Base-by-base conservation (phyloP, 2,329 filamentous ascomycete species). In the Diaporthe ampelina region DNA sequence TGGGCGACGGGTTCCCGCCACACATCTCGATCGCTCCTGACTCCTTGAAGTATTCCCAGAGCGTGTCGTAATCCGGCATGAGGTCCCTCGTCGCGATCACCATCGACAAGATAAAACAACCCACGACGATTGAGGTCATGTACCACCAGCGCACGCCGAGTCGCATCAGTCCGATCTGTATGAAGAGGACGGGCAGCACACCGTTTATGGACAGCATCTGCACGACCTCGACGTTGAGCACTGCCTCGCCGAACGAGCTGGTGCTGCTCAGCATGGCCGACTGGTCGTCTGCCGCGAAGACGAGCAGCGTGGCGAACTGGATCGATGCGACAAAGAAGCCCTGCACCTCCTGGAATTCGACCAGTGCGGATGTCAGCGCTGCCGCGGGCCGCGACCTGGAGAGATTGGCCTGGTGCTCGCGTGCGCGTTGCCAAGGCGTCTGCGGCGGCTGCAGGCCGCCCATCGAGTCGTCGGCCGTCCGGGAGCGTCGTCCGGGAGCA, bases 311-410 rank as follows among this genome's bases (percentile, higher is more conserved):
- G 17, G 78, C 78, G 32, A 79, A 48, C 54, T 80, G 77, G 29
- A 79, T 75, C 9, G 78, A 76, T 7, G 73, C 70, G 8, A 78
- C 74, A 69, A 80, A 78, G 57, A 77, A 80, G 13, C 75, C 73
- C 59, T 80, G 78, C 0, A 78, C 73, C 54, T 80, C 79, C 45
- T 80, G 79, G 59, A 79, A 78, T 75, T 79, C 78, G 65, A 78
- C 75, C 26, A 79, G 67, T 0, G 77, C 75, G 1, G 74, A 74
- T 7, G 74, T 76, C 26, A 77, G 56, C 17, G 78, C 77, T 19
- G 73, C 74, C 24, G 68, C 72, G 8, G 76, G 67, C 9, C 77
- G 69, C 1, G 77, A 78, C 13, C 57, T 50, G 8, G 75, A 56
- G n/a, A 77, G 59, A 24, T 52, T 45, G 35, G 45, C 35, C 69